These are phyloP conservation scores for Globisporangium viniferum DNA, from an alignment of 352 stramenopile genomes.

Conservation along the genomic window DNA sequence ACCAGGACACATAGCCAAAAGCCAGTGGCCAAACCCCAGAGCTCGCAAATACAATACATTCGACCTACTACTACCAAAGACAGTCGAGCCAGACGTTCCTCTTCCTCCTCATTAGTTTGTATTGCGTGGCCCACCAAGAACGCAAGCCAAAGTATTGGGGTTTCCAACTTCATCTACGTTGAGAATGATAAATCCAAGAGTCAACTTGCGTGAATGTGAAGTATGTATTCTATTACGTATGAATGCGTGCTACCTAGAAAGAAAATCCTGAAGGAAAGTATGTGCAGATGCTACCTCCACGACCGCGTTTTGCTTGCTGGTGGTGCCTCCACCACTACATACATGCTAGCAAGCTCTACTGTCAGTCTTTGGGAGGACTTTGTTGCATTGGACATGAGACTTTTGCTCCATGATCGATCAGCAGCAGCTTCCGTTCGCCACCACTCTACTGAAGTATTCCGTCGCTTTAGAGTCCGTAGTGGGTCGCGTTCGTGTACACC, in stretches of 20 bases:
- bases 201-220: neutral
- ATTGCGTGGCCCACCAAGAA: too few relatives aligned
- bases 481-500: constrained; percentile 31
- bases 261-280: constrained; percentile 2
- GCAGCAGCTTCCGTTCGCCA: neutral
- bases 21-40: neutral
- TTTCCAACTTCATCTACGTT: too few relatives aligned
- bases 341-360: neutral
- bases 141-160: too few relatives aligned
- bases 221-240: neutral
- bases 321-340: too few relatives aligned
- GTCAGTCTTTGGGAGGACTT: neutral
- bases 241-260: neutral
- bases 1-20: too few relatives aligned
- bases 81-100: too few relatives aligned
- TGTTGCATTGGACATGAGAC: constrained; percentile 2
- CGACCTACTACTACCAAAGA: too few relatives aligned
- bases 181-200: too few relatives aligned
- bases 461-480: constrained; percentile 16
- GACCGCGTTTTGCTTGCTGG: neutral
- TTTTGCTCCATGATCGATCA: constrained; percentile 6
- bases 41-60: neutral
- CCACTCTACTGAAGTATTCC: neutral
- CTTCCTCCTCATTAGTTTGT: too few relatives aligned
- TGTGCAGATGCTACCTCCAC: neutral